Evolutionary conservation across 1,139 yeast genomes (phyloP).

Genomic region (Wickerhamomyces sp.): DNA sequence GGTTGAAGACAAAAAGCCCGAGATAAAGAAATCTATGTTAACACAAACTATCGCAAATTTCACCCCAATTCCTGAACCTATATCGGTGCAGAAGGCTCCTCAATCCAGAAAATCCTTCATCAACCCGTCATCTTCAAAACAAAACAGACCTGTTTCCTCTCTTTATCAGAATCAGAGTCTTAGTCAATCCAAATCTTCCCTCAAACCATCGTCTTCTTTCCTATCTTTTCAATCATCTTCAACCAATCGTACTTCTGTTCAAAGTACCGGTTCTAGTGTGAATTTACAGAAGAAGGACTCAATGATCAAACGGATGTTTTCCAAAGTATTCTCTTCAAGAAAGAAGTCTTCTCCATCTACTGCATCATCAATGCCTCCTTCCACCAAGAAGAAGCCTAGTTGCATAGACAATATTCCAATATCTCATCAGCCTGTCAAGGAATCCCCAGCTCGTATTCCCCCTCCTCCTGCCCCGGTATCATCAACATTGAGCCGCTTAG

Average conservation of each 20-base stretch:
- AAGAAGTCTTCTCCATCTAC: background rate
- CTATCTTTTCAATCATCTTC: background rate
- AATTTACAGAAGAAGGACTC: conserved; percentile 6
- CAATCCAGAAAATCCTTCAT: too few relatives aligned
- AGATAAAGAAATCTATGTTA: too few relatives aligned
- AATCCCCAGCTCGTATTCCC: too few relatives aligned
- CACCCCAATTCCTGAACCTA: too few relatives aligned
- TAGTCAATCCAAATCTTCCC: background rate
- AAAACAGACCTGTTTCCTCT: background rate
- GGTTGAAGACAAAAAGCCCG: too few relatives aligned
- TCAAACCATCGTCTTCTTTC: background rate
- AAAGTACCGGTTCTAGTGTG: background rate
- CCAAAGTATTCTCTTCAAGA: conserved; percentile 6
- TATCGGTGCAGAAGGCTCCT: too few relatives aligned
- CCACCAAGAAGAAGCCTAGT: too few relatives aligned
- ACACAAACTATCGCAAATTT: too few relatives aligned
- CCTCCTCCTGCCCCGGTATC: background rate
- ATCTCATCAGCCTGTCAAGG: too few relatives aligned
- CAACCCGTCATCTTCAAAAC: background rate
- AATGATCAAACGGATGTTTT: conserved; percentile 8
- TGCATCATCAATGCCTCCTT: background rate
- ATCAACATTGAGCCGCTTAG: background rate
- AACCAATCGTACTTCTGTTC: background rate
- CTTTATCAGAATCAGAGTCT: background rate
- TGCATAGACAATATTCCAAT: too few relatives aligned